Percentiles rank a stretch among this genome's conserved stretches.
These are phyloP conservation scores for Marvania coccoides DNA, from an alignment of 139 green algal species.

Conservation along the genomic window DNA sequence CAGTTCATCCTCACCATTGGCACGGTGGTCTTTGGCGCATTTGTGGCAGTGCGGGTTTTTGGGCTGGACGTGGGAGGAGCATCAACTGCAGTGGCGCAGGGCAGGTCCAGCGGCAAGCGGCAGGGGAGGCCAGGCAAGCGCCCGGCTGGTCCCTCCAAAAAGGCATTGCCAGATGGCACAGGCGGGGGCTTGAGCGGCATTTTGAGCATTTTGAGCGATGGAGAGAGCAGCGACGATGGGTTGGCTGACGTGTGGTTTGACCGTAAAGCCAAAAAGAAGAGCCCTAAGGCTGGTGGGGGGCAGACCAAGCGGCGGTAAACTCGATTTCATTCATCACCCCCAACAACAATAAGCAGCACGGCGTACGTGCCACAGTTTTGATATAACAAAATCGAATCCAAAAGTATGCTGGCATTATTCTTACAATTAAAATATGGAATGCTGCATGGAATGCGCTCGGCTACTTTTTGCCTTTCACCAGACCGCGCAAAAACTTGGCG, in stretches of 20 bases:
- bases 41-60: slow-evolving; percentile 23
- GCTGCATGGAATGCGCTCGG: no score
- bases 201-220: no score
- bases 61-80: slow-evolving; percentile 12
- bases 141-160: background rate
- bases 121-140: background rate
- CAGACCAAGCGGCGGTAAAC: no score
- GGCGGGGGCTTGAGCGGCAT: no score
- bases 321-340: no score
- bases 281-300: background rate
- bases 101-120: background rate
- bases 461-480: background rate
- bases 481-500: slow-evolving; percentile 2
- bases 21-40: slow-evolving; percentile 30
- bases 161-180: no score
- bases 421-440: no score
- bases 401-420: no score
- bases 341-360: no score
- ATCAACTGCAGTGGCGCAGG: background rate
- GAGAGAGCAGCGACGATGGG: background rate
- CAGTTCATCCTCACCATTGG: slow-evolving; percentile 36
- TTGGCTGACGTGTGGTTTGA: slow-evolving; percentile 2
- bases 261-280: background rate
- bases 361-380: no score
- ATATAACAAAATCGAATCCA: no score